Percentiles rank a stretch among this genome's conserved stretches.
These are phyloP conservation scores for Zymoseptoria crescenta DNA, from an alignment of 2,329 filamentous ascomycete species.

Conservation along the genomic window DNA sequence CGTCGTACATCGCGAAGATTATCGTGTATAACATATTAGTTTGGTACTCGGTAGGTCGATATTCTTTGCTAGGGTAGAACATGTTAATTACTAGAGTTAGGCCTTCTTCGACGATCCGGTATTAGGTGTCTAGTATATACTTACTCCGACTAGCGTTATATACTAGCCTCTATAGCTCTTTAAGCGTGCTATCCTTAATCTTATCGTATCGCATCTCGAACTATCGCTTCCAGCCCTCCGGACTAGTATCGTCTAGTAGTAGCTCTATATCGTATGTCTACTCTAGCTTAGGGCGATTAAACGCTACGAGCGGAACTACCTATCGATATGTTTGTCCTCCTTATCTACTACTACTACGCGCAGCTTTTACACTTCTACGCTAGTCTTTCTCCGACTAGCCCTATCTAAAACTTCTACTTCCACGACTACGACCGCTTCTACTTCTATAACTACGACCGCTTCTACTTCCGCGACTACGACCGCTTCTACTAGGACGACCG, in stretches of 20 bases:
- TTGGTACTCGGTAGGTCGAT: background rate
- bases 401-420: too few relatives aligned
- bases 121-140: background rate
- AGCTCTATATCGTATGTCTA: too few relatives aligned
- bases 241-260: background rate
- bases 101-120: background rate
- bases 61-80: background rate
- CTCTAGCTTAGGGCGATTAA: too few relatives aligned
- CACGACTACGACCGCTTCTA: too few relatives aligned
- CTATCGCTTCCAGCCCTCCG: background rate
- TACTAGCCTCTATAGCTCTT: background rate
- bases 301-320: too few relatives aligned
- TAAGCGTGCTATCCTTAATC: background rate
- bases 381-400: too few relatives aligned
- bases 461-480: too few relatives aligned
- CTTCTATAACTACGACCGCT: too few relatives aligned
- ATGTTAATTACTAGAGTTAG: background rate
- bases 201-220: background rate
- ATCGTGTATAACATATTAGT: background rate
- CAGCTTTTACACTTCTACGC: too few relatives aligned
- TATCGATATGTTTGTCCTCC: too few relatives aligned
- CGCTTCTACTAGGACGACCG: too few relatives aligned
- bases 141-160: background rate
- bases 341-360: too few relatives aligned
- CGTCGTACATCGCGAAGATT: background rate